Evolutionary conservation across 2,329 filamentous ascomycete genomes (phyloP).

Genomic region (Aspergillus viridinutans): DNA sequence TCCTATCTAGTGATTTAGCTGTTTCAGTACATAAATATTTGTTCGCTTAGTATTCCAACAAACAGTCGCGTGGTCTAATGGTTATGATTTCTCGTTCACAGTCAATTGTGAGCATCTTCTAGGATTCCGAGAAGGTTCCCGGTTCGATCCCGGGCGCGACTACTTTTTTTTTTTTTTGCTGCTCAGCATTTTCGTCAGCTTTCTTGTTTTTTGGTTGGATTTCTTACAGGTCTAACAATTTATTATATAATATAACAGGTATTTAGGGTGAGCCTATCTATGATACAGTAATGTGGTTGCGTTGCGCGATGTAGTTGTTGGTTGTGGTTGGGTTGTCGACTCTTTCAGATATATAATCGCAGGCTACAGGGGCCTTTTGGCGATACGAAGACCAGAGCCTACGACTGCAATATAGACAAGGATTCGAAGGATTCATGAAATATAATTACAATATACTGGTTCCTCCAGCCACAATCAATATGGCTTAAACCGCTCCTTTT

Average conservation of each 20-base stretch:
- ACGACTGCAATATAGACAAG: background rate
- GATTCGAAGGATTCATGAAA: background rate
- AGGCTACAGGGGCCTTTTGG: background rate
- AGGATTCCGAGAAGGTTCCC: conserved; percentile 14
- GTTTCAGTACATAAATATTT: background rate
- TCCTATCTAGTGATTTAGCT: background rate
- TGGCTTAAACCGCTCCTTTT: conserved; percentile 38
- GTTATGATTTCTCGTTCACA: conserved; percentile 23
- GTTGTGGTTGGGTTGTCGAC: background rate
- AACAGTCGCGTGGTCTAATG: conserved; percentile 20
- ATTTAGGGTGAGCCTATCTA: background rate
- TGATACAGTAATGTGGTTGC: background rate
- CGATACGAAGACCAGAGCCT: too few species aligned
- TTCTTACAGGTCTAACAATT: background rate
- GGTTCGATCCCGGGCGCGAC: conserved; percentile 23
- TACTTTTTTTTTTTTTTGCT: conserved; percentile 9
- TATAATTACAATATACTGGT: conserved; percentile 1
- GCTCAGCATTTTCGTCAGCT: too few species aligned
- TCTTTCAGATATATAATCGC: conserved; percentile 12
- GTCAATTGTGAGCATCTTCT: background rate
- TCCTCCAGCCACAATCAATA: conserved; percentile 21
- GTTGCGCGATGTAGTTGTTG: background rate
- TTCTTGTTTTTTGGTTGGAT: background rate
- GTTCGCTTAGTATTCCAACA: background rate
- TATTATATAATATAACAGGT: too few species aligned